Percentiles rank a stretch among this genome's conserved stretches.
Conservation (phyloP, 257 asterid species). For the Solanum gracilifrons region DNA sequence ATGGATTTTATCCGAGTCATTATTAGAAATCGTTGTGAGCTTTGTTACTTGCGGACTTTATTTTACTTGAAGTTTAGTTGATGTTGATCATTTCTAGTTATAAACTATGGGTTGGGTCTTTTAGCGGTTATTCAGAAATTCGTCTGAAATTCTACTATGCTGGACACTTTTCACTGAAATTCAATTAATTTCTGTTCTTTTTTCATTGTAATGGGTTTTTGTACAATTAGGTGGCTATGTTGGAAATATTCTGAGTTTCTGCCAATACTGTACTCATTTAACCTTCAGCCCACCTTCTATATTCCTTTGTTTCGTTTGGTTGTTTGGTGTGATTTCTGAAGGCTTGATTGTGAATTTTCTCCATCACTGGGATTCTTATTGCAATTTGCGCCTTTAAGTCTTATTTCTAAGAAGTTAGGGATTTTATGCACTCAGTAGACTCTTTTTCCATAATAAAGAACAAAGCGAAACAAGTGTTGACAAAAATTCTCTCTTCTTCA, state of each 20-base stretch:
- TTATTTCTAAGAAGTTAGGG: neutral
- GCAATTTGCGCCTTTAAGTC: neutral
- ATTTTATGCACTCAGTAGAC: neutral
- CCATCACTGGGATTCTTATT: neutral
- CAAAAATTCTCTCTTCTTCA: constrained; percentile 1
- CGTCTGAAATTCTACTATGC: neutral
- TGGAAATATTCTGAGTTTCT: neutral
- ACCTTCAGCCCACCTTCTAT: neutral
- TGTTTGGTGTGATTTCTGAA: neutral
- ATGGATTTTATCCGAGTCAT: neutral
- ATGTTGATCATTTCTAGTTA: neutral
- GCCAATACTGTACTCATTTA: neutral
- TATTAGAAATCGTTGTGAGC: neutral
- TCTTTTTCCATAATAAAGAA: neutral
- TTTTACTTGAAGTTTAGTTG: neutral
- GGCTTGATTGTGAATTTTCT: neutral
- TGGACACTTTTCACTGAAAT: neutral
- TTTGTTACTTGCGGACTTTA: neutral
- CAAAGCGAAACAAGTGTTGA: neutral
- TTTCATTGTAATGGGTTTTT: neutral
- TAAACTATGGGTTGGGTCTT: neutral
- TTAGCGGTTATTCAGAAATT: neutral
- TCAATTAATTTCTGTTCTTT: neutral
- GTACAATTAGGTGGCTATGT: neutral
- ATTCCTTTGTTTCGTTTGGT: neutral